Base-by-base conservation (phyloP, 352 stramenopile species). In the Phytophthora citrophthora region DNA sequence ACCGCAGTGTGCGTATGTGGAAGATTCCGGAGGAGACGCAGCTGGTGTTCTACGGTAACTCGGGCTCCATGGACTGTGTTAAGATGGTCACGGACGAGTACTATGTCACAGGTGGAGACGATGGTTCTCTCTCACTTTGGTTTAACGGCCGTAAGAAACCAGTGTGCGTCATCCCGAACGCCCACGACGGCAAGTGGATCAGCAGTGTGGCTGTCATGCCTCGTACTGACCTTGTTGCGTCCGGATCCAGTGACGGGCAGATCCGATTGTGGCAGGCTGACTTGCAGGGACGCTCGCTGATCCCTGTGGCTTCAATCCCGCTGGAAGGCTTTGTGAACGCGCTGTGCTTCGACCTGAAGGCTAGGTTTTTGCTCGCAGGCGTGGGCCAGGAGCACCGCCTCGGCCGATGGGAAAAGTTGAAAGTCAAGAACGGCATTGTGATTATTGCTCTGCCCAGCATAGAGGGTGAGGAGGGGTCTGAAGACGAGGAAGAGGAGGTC, bases 1-100 rank as follows among this genome's bases (percentile, higher is more conserved):
- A 98, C 64, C 86, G 91, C 16, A 97, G 91, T 65, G 87, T 98
- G 51, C 93, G 95, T 29, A 79, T 97, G 61, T 98, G 95, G 95
- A 98, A 98, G 86, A 96, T 98, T 55, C 84, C 91, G 0, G 93
- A 98, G 64, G 91, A 98, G 68, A 98, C 91, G 1, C 95, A 98
- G 68, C 82, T 98, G 46, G 91, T 98, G 46, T 97, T 98, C 38
- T 95, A 95, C 53, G 91, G 92, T 52, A 90, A 93, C 69, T 90
- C 83, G 56, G 86, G 86, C 55, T 94, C 85, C 27, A 95, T 98
- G 77, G 95, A 98, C 71, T 97, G 86, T 65, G 77, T 97, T 62
- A 86, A 90, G 54, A 97, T 97, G 89, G 63, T 97, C 61, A 95
- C 81, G 31, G 91, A 98, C 58, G 86, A 97, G 68, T 96, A 95